These are phyloP conservation scores for Arxiozyma bovina DNA, from an alignment of 1,139 yeast genomes.

Conservation along the genomic window DNA sequence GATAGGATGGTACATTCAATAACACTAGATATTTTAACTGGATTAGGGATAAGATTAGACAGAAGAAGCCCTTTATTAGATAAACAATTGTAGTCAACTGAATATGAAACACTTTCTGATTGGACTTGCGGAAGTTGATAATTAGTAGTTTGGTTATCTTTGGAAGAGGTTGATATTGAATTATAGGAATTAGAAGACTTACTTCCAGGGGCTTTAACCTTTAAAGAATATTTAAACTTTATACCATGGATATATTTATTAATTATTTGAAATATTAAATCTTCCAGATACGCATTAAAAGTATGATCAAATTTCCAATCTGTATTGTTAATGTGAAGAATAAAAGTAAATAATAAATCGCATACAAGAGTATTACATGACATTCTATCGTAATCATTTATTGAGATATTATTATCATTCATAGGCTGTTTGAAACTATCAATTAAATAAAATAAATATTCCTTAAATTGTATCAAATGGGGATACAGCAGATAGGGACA, in stretches of 20 bases:
- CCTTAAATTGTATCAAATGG: slow-evolving; percentile 7
- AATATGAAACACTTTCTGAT: background rate
- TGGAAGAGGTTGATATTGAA: background rate
- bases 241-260: slow-evolving; percentile 16
- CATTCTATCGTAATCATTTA: background rate
- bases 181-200: background rate
- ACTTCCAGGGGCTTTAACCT: slow-evolving; percentile 6
- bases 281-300: slow-evolving; percentile 7
- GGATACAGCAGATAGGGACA: slow-evolving; percentile 12
- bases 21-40: slow-evolving; percentile 17
- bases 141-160: background rate
- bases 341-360: slow-evolving; percentile 5
- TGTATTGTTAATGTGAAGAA: slow-evolving; percentile 1
- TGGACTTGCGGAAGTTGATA: background rate
- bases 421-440: background rate
- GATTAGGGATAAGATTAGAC: slow-evolving; percentile 16
- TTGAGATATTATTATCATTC: background rate
- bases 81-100: slow-evolving; percentile 11
- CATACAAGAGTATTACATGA: background rate
- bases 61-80: slow-evolving; percentile 16
- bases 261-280: slow-evolving; percentile 11
- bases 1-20: slow-evolving; percentile 17
- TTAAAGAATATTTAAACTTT: slow-evolving; percentile 18
- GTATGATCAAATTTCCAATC: slow-evolving; percentile 2
- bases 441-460: slow-evolving; percentile 5